phyloP scores from a whole-genome alignment of 768 basidiomycete genomes.

The Leccinum imitatum region DNA sequence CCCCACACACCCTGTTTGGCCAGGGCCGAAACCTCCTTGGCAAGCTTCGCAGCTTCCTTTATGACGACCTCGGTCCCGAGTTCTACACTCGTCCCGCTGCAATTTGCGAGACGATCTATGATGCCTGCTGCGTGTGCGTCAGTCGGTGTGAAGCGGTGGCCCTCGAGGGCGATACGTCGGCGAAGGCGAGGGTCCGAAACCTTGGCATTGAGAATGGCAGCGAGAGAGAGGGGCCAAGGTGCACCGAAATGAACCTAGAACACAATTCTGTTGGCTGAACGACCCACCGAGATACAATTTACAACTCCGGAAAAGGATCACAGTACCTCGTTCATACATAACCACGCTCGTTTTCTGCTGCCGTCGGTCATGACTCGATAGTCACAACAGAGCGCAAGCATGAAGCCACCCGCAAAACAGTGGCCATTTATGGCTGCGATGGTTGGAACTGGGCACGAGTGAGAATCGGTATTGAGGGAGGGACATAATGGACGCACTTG shows the following conservation, averaged over 20 bases:
- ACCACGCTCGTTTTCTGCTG: slow-evolving; percentile 72
- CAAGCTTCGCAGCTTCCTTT: slow-evolving; percentile 63
- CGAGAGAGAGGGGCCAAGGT: slow-evolving; percentile 71
- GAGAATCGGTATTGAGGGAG: background rate
- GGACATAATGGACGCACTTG: slow-evolving; percentile 51
- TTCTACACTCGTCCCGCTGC: slow-evolving; percentile 40
- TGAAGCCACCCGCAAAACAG: slow-evolving; percentile 81
- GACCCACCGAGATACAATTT: background rate
- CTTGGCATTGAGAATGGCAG: slow-evolving; percentile 62
- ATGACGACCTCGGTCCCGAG: slow-evolving; percentile 60
- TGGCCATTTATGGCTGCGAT: slow-evolving; percentile 83
- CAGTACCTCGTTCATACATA: slow-evolving; percentile 88
- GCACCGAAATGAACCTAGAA: slow-evolving; percentile 79
- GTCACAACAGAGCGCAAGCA: slow-evolving; percentile 80
- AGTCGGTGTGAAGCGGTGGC: slow-evolving; percentile 69
- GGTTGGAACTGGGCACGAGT: slow-evolving; percentile 57
- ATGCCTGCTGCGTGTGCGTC: slow-evolving; percentile 69
- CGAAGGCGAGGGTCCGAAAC: slow-evolving; percentile 55
- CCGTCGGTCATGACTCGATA: slow-evolving; percentile 89
- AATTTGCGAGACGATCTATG: slow-evolving; percentile 57
- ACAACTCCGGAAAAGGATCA: background rate
- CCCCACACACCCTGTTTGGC: slow-evolving; percentile 70
- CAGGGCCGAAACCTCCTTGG: slow-evolving; percentile 47
- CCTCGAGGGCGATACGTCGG: slow-evolving; percentile 78
- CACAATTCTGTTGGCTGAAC: background rate